Evolutionary conservation across 176 grass and related monocot species (phyloP), one percentile per base, ranked within the genome.

Genomic region (Lolium multiflorum): DNA sequence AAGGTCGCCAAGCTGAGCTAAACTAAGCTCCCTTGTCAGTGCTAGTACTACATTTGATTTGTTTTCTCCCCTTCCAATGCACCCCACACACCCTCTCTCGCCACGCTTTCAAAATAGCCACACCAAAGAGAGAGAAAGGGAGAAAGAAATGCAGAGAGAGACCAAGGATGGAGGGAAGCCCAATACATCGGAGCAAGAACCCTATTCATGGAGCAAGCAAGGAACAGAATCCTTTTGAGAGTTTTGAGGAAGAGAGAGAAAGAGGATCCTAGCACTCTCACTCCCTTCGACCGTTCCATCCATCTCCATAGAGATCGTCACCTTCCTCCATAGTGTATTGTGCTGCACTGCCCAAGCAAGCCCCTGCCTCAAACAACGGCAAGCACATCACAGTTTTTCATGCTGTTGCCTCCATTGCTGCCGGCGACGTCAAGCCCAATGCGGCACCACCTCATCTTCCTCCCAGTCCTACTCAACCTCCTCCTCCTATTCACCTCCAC

Each of bases 381-480:
- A 52, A 52, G 13, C 47, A 15, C 54, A 91, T 85, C 86, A 65
- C 89, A 84, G 39, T 86, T 88, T 94, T 98, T 88, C 71, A 87
- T 91, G 82, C 81, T 79, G 78, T 71, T 78, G 82, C 69, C 49
- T 71, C 65, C 69, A 24, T 85, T 90, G 78, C 81, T 90, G 85
- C 76, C 76, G 46, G 83, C 88, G 84, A 78, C 87, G 86, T 84
- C 92, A 93, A 88, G 74, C 84, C 91, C 92, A 74, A 93, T 90
- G 91, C 71, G 12, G 12, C 78, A 60, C 80, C 85, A 74, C 21
- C 44, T 50, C 71, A 47, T 26, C 82, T 81, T 20, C 67, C 74
- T 37, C 82, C 89, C 72, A 39, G 20, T 82, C 76, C 65, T 49
- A 50, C 83, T 77, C 68, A 68, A 25, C 82, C 84, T 89, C 79